A percentile compares a stretch with the other conserved stretches of the same genome.
Conservation (phyloP, 2,329 filamentous ascomycete species). For the Xylaria sp. region DNA sequence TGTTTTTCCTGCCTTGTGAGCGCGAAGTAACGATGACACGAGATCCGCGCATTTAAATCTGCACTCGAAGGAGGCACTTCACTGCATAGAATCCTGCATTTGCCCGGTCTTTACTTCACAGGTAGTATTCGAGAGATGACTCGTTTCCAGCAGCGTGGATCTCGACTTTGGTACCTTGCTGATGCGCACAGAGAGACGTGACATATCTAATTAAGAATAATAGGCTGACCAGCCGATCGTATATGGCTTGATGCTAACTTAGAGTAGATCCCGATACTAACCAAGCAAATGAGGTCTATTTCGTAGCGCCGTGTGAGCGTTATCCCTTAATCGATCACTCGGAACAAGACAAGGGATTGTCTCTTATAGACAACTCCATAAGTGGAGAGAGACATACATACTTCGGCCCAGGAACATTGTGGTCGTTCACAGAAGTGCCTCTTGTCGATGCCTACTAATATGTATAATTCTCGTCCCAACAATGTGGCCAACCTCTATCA, state of each 20-base stretch:
- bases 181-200: conserved; percentile 29
- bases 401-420: background rate
- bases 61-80: conserved; percentile 36
- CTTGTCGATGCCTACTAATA: background rate
- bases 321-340: conserved; percentile 37
- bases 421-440: background rate
- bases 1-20: conserved; percentile 22
- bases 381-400: conserved; percentile 13
- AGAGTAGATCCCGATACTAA: too few relatives aligned
- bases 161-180: conserved; percentile 41
- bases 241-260: background rate
- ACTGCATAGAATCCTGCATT: conserved; percentile 48
- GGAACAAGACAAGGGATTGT: conserved; percentile 47
- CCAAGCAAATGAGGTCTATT: too few relatives aligned
- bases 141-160: conserved; percentile 43
- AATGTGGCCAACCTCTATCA: background rate
- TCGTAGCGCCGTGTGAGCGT: background rate
- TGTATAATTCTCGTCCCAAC: background rate
- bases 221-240: background rate
- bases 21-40: conserved; percentile 48
- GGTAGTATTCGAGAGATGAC: conserved; percentile 38
- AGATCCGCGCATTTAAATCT: conserved; percentile 44
- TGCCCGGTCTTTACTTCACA: conserved; percentile 43
- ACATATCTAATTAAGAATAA: background rate
- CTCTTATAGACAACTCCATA: conserved; percentile 11